These are phyloP conservation scores for Pistacia vera DNA, from an alignment of 345 rosid species.

Conservation along the genomic window DNA sequence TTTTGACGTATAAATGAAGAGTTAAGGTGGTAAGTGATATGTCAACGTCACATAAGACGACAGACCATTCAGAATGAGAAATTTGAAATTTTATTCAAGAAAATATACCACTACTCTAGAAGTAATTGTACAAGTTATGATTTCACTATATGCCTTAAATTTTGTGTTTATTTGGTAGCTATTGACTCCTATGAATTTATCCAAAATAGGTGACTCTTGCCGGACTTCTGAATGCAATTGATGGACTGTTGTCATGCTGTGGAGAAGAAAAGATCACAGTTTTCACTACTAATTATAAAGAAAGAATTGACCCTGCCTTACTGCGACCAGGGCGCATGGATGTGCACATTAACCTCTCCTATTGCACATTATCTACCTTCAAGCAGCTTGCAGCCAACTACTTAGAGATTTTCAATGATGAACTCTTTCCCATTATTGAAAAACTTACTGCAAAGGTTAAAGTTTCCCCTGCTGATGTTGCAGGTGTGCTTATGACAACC, in stretches of 20 bases:
- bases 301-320: constrained; percentile 42
- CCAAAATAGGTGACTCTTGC: no score
- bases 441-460: constrained; percentile 30
- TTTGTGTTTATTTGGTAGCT: no score
- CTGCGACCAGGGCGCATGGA: constrained; percentile 54
- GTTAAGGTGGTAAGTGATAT: no score
- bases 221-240: constrained; percentile 5
- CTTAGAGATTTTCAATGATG: constrained; percentile 29
- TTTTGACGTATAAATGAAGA: no score
- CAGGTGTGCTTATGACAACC: constrained; percentile 41
- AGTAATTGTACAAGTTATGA: no score
- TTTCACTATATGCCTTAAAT: no score
- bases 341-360: constrained; percentile 37
- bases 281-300: constrained; percentile 50
- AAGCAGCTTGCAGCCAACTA: constrained; percentile 45
- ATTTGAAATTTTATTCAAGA: no score
- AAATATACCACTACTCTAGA: no score
- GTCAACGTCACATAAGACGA: no score
- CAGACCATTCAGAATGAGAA: no score
- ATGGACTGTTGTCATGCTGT: constrained; percentile 48
- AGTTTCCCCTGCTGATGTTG: constrained; percentile 44
- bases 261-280: constrained; percentile 50
- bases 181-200: no score
- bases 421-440: constrained; percentile 26
- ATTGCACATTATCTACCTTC: constrained; percentile 44